Base-by-base conservation (phyloP, 2,329 filamentous ascomycete genomes). In the Piedraia hortae region DNA sequence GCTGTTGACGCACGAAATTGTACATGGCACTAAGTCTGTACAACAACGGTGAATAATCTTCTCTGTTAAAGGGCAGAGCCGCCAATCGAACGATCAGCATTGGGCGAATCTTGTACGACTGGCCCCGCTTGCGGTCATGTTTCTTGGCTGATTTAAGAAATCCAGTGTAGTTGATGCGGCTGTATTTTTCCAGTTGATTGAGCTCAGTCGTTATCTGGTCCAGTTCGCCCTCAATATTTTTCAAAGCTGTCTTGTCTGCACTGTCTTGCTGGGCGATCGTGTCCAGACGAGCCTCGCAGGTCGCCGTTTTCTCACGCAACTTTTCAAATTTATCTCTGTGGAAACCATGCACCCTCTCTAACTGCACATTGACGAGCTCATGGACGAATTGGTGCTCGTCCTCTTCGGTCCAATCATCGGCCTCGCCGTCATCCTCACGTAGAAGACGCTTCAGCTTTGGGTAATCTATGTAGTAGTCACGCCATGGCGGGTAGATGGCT, bases 101-200 rank as follows among this genome's bases (percentile, higher is more conserved):
- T 13, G 85, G 80, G 12, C 77, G 66, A 34, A 93, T 72, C 43
- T 70, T 75, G 53, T 93, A 93, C 23, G 66, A 60, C 32, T 66
- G 59, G 25, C 80, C 80, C 33, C 82, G 62, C 51, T 82, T 88
- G 33, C 85, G 73, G 48, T 97, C 85, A 48, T 97, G 85, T 52
- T 97, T 97, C 64, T 97, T 97, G 25, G 78, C 78, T 21, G 89
- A 89, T 56, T 97, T 97, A 41, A 91, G 60, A 48, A 93, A 90
- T 21, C 78, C 85, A 4, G 85, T 90, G 47, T 91, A 97, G 51
- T 97, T 97, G 51, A 91, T 69, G 31, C 70, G 73, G 46, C 77
- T 85, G 50, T 85, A 97, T 45, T 75, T 85, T 49, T 90, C 85
- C 34, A 97, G 59, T 53, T 89, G 74, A 43, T 71, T 82, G 39